phyloP scores from a whole-genome alignment of 257 asterid genomes.

The Capsicum chinense region DNA sequence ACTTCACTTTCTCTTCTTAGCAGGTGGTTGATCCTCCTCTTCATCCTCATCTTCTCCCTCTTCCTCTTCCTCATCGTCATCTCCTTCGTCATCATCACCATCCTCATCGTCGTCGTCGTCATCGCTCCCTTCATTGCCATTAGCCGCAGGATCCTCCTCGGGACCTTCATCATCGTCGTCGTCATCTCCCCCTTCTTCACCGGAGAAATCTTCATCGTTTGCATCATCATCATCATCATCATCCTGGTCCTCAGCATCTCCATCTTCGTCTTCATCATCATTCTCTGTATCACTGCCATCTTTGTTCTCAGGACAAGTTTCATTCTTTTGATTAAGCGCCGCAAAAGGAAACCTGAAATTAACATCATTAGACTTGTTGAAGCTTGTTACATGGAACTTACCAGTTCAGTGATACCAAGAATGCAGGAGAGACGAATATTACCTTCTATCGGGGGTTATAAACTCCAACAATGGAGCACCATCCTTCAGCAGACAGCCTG shows the following conservation, averaged over 20 bases:
- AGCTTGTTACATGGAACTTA: not conserved
- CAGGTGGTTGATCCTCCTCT: slow-evolving; percentile 84
- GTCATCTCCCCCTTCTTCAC: slow-evolving; percentile 72
- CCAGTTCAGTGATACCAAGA: slow-evolving; percentile 3
- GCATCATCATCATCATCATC: slow-evolving; percentile 62
- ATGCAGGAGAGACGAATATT: slow-evolving; percentile 25
- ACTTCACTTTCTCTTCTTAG: slow-evolving; percentile 81
- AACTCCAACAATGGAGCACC: slow-evolving; percentile 42
- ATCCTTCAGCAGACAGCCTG: slow-evolving; percentile 52
- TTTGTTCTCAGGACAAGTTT: slow-evolving; percentile 57
- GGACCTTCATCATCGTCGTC: slow-evolving; percentile 70
- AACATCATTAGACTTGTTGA: not conserved
- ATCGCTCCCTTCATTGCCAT: slow-evolving; percentile 68
- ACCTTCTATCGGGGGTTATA: slow-evolving; percentile 50
- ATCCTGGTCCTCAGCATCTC: slow-evolving; percentile 51
- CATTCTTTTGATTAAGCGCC: slow-evolving; percentile 47
- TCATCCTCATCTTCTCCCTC: slow-evolving; percentile 70
- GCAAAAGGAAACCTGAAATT: slow-evolving; percentile 63
- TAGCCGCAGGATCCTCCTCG: slow-evolving; percentile 57
- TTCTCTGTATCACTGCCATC: slow-evolving; percentile 77
- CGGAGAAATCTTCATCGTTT: slow-evolving; percentile 84
- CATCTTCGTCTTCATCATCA: slow-evolving; percentile 73
- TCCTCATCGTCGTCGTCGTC: slow-evolving; percentile 42
- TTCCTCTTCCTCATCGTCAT: slow-evolving; percentile 46
- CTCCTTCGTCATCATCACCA: slow-evolving; percentile 45